Evolutionary conservation across 1,139 yeast genomes (phyloP).

Genomic region (Hyphopichia fennica): DNA sequence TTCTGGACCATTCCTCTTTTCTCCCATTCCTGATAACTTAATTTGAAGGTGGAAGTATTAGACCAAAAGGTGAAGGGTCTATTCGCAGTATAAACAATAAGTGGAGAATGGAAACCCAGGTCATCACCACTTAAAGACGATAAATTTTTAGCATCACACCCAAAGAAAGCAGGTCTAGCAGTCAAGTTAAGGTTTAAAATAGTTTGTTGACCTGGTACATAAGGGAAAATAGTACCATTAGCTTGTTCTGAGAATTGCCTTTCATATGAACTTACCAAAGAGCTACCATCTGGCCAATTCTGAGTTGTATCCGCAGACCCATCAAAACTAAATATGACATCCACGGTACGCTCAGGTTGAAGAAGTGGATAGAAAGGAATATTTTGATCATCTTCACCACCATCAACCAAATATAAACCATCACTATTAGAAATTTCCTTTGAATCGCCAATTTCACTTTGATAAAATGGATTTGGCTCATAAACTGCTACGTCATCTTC

Average conservation of each 20-base stretch:
- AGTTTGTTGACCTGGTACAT: slow-evolving; percentile 75
- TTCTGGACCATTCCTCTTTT: slow-evolving; percentile 64
- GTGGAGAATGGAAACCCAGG: slow-evolving; percentile 74
- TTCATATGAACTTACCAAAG: slow-evolving; percentile 51
- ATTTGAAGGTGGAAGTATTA: slow-evolving; percentile 71
- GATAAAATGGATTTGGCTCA: slow-evolving; percentile 53
- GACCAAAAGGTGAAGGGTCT: slow-evolving; percentile 65
- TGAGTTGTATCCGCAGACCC: slow-evolving; percentile 50
- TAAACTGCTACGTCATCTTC: slow-evolving; percentile 45
- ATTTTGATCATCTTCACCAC: slow-evolving; percentile 46
- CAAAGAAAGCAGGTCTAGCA: slow-evolving; percentile 76
- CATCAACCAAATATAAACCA: slow-evolving; percentile 42
- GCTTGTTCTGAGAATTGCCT: slow-evolving; percentile 69
- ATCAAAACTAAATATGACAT: slow-evolving; percentile 45
- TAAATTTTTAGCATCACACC: slow-evolving; percentile 73
- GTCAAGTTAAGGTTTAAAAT: slow-evolving; percentile 63
- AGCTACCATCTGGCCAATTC: slow-evolving; percentile 43
- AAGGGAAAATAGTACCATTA: slow-evolving; percentile 71
- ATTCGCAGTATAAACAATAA: slow-evolving; percentile 79
- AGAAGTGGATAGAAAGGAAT: slow-evolving; percentile 42
- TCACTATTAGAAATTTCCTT: slow-evolving; percentile 29
- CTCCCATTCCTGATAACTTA: slow-evolving; percentile 60
- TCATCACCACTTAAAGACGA: slow-evolving; percentile 42
- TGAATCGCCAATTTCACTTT: slow-evolving; percentile 40
- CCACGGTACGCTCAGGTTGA: slow-evolving; percentile 40